Base-by-base conservation (phyloP, 495 filamentous ascomycete species). In the Aspergillus leporis region DNA sequence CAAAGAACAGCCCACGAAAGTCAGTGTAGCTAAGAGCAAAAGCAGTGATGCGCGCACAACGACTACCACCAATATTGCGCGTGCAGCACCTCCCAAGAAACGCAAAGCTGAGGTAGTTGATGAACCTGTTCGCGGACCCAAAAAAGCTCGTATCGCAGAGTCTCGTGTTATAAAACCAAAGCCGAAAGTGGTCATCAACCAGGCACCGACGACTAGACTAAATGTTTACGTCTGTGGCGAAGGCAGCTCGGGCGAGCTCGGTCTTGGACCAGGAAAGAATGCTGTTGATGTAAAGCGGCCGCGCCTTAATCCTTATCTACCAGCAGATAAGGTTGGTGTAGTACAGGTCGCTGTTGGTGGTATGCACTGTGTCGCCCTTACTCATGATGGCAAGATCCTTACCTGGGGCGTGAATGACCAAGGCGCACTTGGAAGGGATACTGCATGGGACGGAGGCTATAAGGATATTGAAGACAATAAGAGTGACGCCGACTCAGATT, bases 321-420 rank as follows among this genome's bases (percentile, higher is more conserved):
- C 71, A 36, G 78, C 85, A 14, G 80, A 85, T 45, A 75, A 76
- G 21, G 82, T 89, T 34, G 86, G 87, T 18, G 78, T 88, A 50
- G 84, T 87, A 5, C 79, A 84, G 53, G 59, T 89, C 30, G 85
- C 81, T 51, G 72, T 78, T 45, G 86, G 86, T 59, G 86, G 86
- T 43, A 89, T 89, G 86, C 86, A 89, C 68, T 76, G 71, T 47
- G 70, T 82, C 34, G 86, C 84, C 19, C 65, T 88, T 51, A 88
- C 84, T 14, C 74, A 83, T 61, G 83, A 86, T 69, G 85, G 84
- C 66, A 75, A 81, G 61, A 82, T 89, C 61, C 68, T 85, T 48
- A 83, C 85, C 21, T 89, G 86, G 86, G 86, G 86, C 48, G 86
- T 88, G 55, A 89, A 89, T 65, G 86, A 89, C 55, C 80, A 87